Evolutionary conservation across 2,329 filamentous ascomycete genomes (phyloP), one percentile per base, ranked within the genome.

Genomic region (Scedosporium minutisporum): DNA sequence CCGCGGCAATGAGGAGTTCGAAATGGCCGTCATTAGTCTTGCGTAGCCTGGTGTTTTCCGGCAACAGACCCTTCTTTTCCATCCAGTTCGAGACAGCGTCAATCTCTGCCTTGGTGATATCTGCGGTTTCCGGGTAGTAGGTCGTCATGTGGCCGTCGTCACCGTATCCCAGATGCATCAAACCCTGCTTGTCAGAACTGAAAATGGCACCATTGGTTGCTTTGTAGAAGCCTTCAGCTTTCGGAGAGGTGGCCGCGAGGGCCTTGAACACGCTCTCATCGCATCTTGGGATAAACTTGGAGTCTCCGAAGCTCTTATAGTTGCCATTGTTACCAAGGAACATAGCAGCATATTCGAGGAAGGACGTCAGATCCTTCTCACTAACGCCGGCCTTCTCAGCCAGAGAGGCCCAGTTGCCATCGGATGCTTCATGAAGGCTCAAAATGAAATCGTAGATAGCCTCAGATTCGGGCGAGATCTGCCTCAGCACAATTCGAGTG

Each of bases 231-330:
- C 80, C 79, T 69, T 83, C 78, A 6, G 88, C 84, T 61, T 88
- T 84, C 2, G 83, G 75, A 0, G 81, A 81, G 16, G 82, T 80
- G 16, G 80, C 78, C 55, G 87, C 87, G 41, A 93, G 78, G 64
- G 87, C 82, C 60, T 84, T 81, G 64, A 93, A 82, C 4, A 80
- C 82, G 64, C 83, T 82, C 67, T 86, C 82, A 6, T 81, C 78
- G 69, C 89, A 85, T 67, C 89, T 82, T 2, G 90, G 90, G 63
- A 95, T 82, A 71, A 95, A 93, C 72, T 95, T 95, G 69, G 87
- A 84, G 74, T 95, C 90, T 53, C 91, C 91, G 69, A 93, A 93
- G 68, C 88, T 89, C 77, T 93, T 93, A 77, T 93, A 95, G 74
- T 95, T 95, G 66, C 91, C 89, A 65, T 81, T 82, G 71, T 93